Base-by-base conservation (phyloP, 768 basidiomycete genomes). In the Lactifluus echinatus region DNA sequence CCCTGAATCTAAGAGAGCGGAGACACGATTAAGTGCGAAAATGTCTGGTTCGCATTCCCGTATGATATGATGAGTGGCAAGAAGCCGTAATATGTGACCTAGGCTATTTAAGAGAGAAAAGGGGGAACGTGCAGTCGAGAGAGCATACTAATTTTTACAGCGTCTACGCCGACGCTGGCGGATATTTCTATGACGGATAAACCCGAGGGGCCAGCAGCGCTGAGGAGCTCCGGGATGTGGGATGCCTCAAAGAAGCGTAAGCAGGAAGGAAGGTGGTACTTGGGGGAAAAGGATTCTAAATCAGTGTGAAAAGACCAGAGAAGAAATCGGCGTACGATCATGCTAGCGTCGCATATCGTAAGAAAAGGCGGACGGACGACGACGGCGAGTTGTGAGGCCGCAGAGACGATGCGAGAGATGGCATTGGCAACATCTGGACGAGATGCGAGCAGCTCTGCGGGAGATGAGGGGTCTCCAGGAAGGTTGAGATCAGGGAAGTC, bases 231-330 rank as follows among this genome's bases (percentile, higher is more conserved):
- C 7, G 79, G 77, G 26, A 81, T 76, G 65, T 89, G 83, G 1
- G 85, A 78, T 3, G 84, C 82, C 66, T 89, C 87, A 15, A 89
- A 67, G 31, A 89, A 74, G 19, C 87, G 81, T 69, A 90, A 73
- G 65, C 85, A 88, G 4, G 85, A 80, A 0, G 88, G 85, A 17
- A 89, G 73, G 65, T 87, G 84, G 64, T 87, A 88, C 84, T 88
- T 55, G 14, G 17, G 4, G n/a, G 14, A 24, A 28, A 40, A 19
- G 10, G 15, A 26, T 15, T 15, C 24, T 2, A 21, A 31, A 4
- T 17, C 6, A 45, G 21, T 11, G 15, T 10, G 23, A 15, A 15
- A 8, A 53, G 49, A 15, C 39, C 36, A 8, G 14, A 34, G 40
- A 39, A 44, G 19, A 48, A 31, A 33, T n/a, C 14, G 45, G 26